phyloP scores from a whole-genome alignment of 2,329 filamentous ascomycete species.

The Ophiostoma triangulosporum region DNA sequence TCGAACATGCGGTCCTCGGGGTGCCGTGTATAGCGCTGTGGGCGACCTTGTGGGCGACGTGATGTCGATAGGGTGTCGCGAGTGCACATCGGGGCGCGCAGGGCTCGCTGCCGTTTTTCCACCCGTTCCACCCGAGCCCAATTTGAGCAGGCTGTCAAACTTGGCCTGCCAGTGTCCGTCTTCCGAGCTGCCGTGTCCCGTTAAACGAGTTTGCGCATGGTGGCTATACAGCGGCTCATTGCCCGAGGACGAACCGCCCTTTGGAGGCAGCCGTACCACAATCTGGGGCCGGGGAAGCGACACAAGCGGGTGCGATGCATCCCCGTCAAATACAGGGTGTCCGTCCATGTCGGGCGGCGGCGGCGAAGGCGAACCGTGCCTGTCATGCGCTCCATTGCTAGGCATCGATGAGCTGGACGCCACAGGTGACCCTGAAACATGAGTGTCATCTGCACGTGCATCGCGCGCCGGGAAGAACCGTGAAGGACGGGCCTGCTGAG shows the following conservation, averaged over 20 bases:
- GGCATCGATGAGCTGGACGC: slow-evolving; percentile 4
- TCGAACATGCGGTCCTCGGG: background rate
- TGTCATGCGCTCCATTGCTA: slow-evolving; percentile 12
- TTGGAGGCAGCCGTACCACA: slow-evolving; percentile 64
- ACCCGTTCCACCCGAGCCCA: slow-evolving; percentile 24
- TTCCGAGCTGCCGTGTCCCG: background rate
- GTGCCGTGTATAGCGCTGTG: background rate
- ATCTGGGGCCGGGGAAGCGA: slow-evolving; percentile 57
- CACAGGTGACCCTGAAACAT: slow-evolving; percentile 8
- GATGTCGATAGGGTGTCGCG: background rate
- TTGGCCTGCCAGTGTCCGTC: slow-evolving; percentile 51
- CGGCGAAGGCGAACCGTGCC: slow-evolving; percentile 49
- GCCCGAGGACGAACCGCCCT: slow-evolving; percentile 25
- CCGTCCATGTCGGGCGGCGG: slow-evolving; percentile 57
- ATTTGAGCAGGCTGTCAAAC: slow-evolving; percentile 66
- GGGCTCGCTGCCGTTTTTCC: slow-evolving; percentile 45
- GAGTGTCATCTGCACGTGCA: slow-evolving; percentile 26
- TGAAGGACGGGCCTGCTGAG: slow-evolving; percentile 38
- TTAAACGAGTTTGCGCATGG: background rate
- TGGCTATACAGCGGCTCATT: background rate
- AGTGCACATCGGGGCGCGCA: slow-evolving; percentile 19
- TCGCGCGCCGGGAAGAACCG: slow-evolving; percentile 49
- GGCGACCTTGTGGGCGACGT: background rate
- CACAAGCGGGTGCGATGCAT: slow-evolving; percentile 51
- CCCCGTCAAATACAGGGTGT: slow-evolving; percentile 60